Conservation (phyloP, 2,329 filamentous ascomycete species). For the Colletotrichum higginsianum region DNA sequence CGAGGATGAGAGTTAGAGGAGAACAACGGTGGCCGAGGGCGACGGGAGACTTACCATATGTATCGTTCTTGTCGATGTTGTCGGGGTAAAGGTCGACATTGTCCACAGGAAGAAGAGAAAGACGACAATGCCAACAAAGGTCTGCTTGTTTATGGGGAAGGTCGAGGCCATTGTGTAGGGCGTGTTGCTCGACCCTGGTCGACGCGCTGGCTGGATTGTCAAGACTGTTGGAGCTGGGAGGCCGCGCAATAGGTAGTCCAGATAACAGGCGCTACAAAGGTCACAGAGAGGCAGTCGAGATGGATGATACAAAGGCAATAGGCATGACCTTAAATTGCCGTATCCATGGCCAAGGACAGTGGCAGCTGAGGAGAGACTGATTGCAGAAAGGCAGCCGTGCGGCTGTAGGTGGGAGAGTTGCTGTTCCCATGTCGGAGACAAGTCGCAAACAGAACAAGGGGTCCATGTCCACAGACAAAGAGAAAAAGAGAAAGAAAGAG, state of each 20-base stretch:
- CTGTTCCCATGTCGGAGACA: slow-evolving; percentile 10
- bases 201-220: not conserved
- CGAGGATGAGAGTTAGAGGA: not conserved
- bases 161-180: slow-evolving; percentile 10
- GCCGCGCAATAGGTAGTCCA: not conserved
- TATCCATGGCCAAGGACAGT: not conserved
- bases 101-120: slow-evolving; percentile 38
- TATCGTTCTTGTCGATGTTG: slow-evolving; percentile 12
- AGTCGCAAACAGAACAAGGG: slow-evolving; percentile 26
- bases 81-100: slow-evolving; percentile 26
- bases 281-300: not conserved
- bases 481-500: not conserved
- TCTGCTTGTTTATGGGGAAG: slow-evolving; percentile 32
- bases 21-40: not conserved
- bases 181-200: not conserved
- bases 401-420: slow-evolving; percentile 1
- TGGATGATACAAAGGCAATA: not conserved
- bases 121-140: slow-evolving; percentile 11
- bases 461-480: not conserved
- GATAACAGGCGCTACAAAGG: not conserved
- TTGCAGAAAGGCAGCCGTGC: not conserved
- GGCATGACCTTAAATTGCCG: not conserved
- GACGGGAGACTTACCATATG: not conserved
- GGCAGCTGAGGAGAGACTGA: no score
- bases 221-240: no score